Percentiles rank a stretch among this genome's conserved stretches.
phyloP scores from a whole-genome alignment of 768 basidiomycete species.

The Mycena metata region DNA sequence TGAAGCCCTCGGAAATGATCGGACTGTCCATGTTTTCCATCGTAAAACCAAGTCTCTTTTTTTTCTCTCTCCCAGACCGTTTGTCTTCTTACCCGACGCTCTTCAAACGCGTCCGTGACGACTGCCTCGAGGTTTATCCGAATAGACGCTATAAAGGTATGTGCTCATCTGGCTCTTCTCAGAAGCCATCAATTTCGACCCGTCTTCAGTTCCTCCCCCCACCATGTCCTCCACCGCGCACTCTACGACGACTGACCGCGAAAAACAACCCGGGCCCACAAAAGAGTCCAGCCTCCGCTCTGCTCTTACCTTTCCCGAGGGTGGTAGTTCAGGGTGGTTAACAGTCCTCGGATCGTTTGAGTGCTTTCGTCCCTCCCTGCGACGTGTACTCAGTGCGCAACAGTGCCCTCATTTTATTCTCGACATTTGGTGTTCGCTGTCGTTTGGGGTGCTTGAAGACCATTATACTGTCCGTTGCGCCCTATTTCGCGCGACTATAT shows the following conservation, averaged over 20 bases:
- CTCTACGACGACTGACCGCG: slow-evolving; percentile 27
- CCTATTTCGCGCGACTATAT: background rate
- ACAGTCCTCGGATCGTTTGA: slow-evolving; percentile 35
- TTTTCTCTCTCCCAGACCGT: background rate
- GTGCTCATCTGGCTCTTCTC: slow-evolving; percentile 5
- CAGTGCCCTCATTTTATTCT: slow-evolving; percentile 36
- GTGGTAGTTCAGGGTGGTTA: slow-evolving; percentile 30
- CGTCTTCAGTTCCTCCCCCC: background rate
- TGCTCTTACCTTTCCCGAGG: slow-evolving; percentile 27
- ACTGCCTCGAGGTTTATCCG: slow-evolving; percentile 16
- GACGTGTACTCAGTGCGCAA: background rate
- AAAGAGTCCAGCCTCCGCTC: background rate
- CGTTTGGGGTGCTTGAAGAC: slow-evolving; percentile 37
- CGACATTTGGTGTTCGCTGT: slow-evolving; percentile 35
- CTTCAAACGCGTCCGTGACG: background rate
- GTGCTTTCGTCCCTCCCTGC: background rate
- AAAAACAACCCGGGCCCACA: slow-evolving; percentile 21
- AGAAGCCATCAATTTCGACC: slow-evolving; percentile 22
- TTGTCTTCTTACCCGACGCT: too few relatives aligned
- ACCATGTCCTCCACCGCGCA: slow-evolving; percentile 29
- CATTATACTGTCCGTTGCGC: slow-evolving; percentile 31
- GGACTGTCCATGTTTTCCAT: background rate
- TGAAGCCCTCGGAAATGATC: slow-evolving; percentile 15
- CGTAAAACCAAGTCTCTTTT: background rate
- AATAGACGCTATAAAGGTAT: too few relatives aligned